Base-by-base conservation (phyloP, 139 green algal genomes). In the Penium margaritaceum region DNA sequence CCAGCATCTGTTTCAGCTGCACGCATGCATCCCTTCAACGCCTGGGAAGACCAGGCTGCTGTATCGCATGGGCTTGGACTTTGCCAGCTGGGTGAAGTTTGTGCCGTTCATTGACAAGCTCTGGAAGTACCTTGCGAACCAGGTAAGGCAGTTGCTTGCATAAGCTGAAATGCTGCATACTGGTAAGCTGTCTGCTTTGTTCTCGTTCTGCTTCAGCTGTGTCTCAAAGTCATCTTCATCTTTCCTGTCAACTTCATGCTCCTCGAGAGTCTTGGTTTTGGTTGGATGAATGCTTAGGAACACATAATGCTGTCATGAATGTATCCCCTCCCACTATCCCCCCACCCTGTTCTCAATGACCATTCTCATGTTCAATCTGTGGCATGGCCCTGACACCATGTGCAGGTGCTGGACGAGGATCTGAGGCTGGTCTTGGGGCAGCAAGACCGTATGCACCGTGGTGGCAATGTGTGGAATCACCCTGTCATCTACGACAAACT, bases 401-500 rank as follows among this genome's bases (percentile, higher is more conserved):
- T 61, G 63, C 88, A 96, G 86, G 93, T 99, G 68, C 81, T 99
- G 27, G 93, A 90, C 0, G 94, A 99, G 85, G 94, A 99, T 76
- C 75, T 99, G 67, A 80, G 92, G 76, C 85, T 99, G 30, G 94
- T 99, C 47, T 33, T 79, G 35, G 94, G 94, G 1, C 94, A 99
- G 86, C 94, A 99, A 83, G 91, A 97, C 75, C 77, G 93, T 6
- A 86, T 99, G 87, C 38, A 85, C 64, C 69, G 82, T 0, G 93
- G 93, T 53, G 89, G 81, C 4, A 86, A 97, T 85, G 91, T 90
- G 3, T 99, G 94, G 94, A 64, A 68, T 32, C 80, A 91, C 80
- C 94, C 94, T 0, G 91, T 97, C 27, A 79, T 85, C 3, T 99
- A 99, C 64, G 94, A 99, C 86, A 98, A 98, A 84, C 84, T 99